Percentiles rank a stretch among this genome's conserved stretches.
Evolutionary conservation across 345 rosid genomes (phyloP).

Genomic region (Citrus glauca): DNA sequence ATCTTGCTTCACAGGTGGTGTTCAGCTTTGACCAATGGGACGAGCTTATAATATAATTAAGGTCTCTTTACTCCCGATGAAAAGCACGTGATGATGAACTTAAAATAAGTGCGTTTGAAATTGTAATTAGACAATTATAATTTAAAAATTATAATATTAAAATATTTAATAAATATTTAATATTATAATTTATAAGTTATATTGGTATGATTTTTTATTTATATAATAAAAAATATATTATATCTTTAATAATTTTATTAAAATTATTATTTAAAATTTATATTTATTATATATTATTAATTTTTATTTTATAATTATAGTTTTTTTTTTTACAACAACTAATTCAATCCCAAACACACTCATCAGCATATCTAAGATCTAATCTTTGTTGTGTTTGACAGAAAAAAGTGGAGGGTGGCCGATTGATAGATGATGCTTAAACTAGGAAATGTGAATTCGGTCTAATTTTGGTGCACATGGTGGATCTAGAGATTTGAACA

Average conservation of each 20-base stretch:
- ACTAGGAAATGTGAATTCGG: neutral
- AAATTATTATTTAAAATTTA: no score
- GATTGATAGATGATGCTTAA: neutral
- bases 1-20: neutral
- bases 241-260: no score
- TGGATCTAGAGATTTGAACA: neutral
- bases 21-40: neutral
- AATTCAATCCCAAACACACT: no score
- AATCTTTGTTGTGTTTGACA: neutral
- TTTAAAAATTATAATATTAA: no score
- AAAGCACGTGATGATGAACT: neutral
- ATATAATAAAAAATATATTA: no score
- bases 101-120: fast-evolving
- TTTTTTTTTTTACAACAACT: fast-evolving
- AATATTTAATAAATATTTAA: fast-evolving
- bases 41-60: neutral
- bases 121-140: fast-evolving
- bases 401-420: neutral
- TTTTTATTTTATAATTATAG: no score
- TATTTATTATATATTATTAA: no score
- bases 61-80: no score
- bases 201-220: fast-evolving
- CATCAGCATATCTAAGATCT: no score
- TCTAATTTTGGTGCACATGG: neutral
- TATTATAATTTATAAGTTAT: no score